Percentiles rank a stretch among this genome's conserved stretches.
Evolutionary conservation across 2,329 filamentous ascomycete genomes (phyloP).

Genomic region (Dothistroma pini): DNA sequence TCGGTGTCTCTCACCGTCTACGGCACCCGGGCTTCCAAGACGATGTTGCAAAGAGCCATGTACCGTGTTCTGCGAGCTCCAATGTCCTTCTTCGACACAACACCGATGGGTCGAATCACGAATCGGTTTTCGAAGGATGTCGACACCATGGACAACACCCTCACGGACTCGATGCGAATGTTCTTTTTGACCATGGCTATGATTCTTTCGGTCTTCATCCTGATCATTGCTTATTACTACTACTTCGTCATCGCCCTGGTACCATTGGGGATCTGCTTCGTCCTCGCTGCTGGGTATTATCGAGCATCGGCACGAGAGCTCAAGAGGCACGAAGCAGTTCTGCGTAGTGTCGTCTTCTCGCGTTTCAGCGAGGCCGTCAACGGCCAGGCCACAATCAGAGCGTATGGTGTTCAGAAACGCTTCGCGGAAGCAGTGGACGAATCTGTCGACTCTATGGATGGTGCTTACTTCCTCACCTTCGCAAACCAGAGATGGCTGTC

Average conservation of each 20-base stretch:
- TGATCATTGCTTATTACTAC: constrained; percentile 94
- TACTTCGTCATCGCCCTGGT: constrained; percentile 72
- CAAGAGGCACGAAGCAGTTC: constrained; percentile 87
- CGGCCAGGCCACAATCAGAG: constrained; percentile 79
- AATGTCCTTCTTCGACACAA: constrained; percentile 95
- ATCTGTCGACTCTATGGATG: constrained; percentile 86
- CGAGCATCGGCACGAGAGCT: constrained; percentile 86
- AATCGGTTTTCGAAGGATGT: constrained; percentile 96
- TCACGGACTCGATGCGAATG: constrained; percentile 88
- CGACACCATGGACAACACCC: constrained; percentile 86
- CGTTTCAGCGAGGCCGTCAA: constrained; percentile 86
- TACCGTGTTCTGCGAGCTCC: constrained; percentile 66
- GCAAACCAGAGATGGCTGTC: constrained; percentile 94
- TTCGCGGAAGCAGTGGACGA: constrained; percentile 68
- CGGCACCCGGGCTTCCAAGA: constrained; percentile 76
- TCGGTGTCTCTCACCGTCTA: constrained; percentile 72
- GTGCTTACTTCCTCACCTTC: constrained; percentile 91
- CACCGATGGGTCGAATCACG: constrained; percentile 88
- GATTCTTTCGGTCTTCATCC: constrained; percentile 76
- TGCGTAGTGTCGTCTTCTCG: constrained; percentile 83
- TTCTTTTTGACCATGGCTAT: constrained; percentile 81
- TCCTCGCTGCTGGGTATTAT: constrained; percentile 83
- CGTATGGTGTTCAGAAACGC: constrained; percentile 75
- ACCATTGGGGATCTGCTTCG: constrained; percentile 70
- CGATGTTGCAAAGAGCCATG: constrained; percentile 77